These are phyloP conservation scores for Suaeda aralocaspica DNA, from an alignment of 148 eudicot species.

Conservation along the genomic window DNA sequence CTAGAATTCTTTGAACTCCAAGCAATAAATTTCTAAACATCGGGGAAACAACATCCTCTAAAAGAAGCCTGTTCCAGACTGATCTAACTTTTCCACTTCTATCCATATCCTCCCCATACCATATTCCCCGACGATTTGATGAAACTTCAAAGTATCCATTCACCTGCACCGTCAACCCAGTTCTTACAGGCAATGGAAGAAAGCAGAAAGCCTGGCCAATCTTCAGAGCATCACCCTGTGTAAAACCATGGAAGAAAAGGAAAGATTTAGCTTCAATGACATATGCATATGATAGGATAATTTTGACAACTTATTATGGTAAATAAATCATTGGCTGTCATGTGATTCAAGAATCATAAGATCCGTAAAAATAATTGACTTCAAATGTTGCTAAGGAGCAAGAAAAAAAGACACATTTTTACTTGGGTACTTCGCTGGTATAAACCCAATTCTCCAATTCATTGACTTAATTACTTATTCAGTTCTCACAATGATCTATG, in stretches of 20 bases:
- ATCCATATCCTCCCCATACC: slow-evolving; percentile 99
- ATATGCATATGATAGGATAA: neutral
- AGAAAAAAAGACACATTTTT: no score
- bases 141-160: slow-evolving; percentile 99
- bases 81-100: slow-evolving; percentile 95
- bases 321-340: no score
- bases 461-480: neutral
- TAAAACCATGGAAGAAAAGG: slow-evolving; percentile 22
- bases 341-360: neutral
- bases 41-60: slow-evolving; percentile 90
- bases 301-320: neutral
- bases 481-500: neutral
- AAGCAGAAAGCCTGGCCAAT: slow-evolving; percentile 91
- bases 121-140: slow-evolving; percentile 98
- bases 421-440: no score
- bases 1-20: slow-evolving; percentile 55
- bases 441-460: no score
- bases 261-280: neutral
- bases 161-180: slow-evolving; percentile 82
- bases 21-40: slow-evolving; percentile 60
- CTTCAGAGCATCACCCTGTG: slow-evolving; percentile 69
- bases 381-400: no score
- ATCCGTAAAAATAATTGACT: no score
- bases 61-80: slow-evolving; percentile 89
- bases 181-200: slow-evolving; percentile 95